These are phyloP conservation scores for Exophiala xenobiotica DNA, from an alignment of 2,329 filamentous ascomycete genomes.

Conservation along the genomic window DNA sequence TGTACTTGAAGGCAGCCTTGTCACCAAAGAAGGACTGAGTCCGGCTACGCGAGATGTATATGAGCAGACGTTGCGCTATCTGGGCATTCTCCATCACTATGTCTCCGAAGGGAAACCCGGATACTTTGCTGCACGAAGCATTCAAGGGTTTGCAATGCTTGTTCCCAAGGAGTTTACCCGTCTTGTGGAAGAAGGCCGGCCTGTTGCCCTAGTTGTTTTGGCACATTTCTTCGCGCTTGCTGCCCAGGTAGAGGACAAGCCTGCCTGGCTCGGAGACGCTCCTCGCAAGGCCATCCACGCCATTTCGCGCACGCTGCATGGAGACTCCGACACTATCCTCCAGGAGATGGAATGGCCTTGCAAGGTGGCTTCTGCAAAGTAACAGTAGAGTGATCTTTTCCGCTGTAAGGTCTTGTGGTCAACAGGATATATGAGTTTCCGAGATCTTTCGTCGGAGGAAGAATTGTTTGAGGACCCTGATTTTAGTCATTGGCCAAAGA, in stretches of 20 bases:
- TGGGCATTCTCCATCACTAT: constrained; percentile 31
- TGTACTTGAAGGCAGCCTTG: not conserved
- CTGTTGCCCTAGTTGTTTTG: constrained; percentile 35
- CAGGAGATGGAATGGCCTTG: constrained; percentile 4
- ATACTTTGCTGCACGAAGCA: constrained; percentile 32
- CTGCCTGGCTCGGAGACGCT: not conserved
- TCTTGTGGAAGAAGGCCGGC: constrained; percentile 32
- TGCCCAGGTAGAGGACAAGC: not conserved
- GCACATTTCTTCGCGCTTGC: constrained; percentile 35
- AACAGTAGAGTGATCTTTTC: not conserved
- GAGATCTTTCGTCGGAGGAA: no score
- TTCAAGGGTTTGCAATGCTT: constrained; percentile 35
- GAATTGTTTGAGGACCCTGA: no score
- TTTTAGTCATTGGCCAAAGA: no score
- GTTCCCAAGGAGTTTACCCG: constrained; percentile 35
- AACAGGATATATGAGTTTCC: no score
- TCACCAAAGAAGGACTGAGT: constrained; percentile 24
- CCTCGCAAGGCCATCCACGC: not conserved
- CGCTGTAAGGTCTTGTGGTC: no score
- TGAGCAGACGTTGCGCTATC: constrained; percentile 33
- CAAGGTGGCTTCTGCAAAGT: not conserved
- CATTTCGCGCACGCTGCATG: not conserved
- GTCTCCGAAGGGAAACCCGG: constrained; percentile 30
- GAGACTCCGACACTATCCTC: not conserved
- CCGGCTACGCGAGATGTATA: constrained; percentile 30